phyloP scores from a whole-genome alignment of 176 grass and related monocot species.

The Coix lacrymajobi region DNA sequence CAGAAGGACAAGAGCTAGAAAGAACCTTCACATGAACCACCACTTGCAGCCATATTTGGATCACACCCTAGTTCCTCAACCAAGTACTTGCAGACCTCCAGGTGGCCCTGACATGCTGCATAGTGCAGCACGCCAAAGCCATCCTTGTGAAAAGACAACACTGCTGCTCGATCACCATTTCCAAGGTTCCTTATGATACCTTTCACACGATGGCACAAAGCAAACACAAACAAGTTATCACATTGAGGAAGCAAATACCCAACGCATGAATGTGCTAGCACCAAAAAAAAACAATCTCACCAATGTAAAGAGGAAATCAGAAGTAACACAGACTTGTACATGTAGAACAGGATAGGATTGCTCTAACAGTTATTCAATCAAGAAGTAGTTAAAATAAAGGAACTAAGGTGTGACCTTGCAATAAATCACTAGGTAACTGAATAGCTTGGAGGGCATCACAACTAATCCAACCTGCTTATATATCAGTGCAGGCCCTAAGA shows the following conservation, averaged over 20 bases:
- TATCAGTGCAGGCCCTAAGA: not conserved
- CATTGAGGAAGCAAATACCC: not conserved
- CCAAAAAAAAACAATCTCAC: not conserved
- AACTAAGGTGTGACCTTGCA: not conserved
- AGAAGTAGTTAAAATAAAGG: not conserved
- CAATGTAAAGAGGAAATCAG: not conserved
- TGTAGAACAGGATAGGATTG: not conserved
- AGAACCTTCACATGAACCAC: not conserved
- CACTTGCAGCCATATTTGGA: slow-evolving; percentile 3
- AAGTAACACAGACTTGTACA: not conserved
- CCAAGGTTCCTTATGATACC: not conserved
- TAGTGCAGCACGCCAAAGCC: not conserved
- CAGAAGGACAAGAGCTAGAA: not conserved
- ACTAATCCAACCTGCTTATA: not conserved
- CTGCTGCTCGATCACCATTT: not conserved
- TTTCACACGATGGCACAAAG: not conserved
- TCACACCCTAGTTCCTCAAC: slow-evolving; percentile 33
- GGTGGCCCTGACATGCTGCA: not conserved
- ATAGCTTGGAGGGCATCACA: not conserved
- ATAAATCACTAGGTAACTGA: not conserved
- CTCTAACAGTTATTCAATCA: not conserved
- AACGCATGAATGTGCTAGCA: not conserved
- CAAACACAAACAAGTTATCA: not conserved
- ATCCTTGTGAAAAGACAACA: not conserved
- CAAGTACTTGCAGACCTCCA: slow-evolving; percentile 38